Percentiles rank a stretch among this genome's conserved stretches.
Conservation (phyloP, 225 moss, liverwort and hornwort genomes). For the Ulota crispa region DNA sequence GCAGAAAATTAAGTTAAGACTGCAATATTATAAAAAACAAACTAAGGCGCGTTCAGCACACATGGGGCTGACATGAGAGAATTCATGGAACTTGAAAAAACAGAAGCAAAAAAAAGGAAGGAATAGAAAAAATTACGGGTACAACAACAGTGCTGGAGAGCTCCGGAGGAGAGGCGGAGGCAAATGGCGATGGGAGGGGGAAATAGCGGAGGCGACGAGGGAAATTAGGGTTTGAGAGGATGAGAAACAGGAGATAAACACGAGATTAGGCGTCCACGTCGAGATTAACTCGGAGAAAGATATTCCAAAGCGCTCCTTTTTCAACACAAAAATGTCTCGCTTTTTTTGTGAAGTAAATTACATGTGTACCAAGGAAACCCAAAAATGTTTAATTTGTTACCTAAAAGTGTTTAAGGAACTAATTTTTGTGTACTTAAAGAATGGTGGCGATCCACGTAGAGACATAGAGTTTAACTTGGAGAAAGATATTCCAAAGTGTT, state of each 20-base stretch:
- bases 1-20: background rate
- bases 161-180: background rate
- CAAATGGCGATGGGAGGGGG: background rate
- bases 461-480: too few species aligned
- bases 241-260: background rate
- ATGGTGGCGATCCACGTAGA: too few species aligned
- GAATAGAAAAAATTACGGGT: background rate
- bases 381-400: too few species aligned
- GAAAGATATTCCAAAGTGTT: too few species aligned
- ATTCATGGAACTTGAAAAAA: background rate
- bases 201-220: background rate
- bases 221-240: conserved; percentile 29
- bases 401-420: too few species aligned
- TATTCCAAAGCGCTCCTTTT: too few species aligned
- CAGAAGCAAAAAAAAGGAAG: background rate
- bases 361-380: too few species aligned
- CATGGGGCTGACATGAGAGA: background rate
- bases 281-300: too few species aligned
- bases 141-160: background rate
- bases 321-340: background rate
- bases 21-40: background rate
- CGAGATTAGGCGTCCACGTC: background rate
- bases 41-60: background rate
- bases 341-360: too few species aligned
- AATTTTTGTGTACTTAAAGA: too few species aligned